Conservation (phyloP, 2,329 filamentous ascomycete genomes). For the Trichophyton verrucosum region DNA sequence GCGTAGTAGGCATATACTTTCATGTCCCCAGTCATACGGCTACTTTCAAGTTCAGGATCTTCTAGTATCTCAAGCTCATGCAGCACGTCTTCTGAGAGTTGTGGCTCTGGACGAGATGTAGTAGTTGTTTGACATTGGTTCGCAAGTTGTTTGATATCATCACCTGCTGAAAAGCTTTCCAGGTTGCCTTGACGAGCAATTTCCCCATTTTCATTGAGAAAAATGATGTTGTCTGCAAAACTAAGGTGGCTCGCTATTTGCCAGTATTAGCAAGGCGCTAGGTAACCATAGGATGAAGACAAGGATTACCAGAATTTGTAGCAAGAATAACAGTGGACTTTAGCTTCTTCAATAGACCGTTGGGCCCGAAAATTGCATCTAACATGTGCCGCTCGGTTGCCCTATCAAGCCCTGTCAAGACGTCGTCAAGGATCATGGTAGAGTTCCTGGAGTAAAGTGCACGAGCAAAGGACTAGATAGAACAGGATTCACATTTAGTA, state of each 20-base stretch:
- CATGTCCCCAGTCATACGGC: constrained; percentile 5
- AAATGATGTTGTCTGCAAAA: constrained; percentile 5
- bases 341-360: constrained; percentile 67
- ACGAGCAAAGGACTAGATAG: neutral
- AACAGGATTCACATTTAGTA: too few relatives aligned
- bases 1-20: constrained; percentile 6
- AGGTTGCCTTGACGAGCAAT: neutral
- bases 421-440: constrained; percentile 1
- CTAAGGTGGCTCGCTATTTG: neutral
- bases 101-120: neutral
- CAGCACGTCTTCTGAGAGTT: neutral
- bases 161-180: neutral
- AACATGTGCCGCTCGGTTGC: constrained; percentile 48
- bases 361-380: constrained; percentile 48
- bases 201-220: neutral
- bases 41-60: neutral
- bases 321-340: constrained; percentile 66
- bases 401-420: neutral
- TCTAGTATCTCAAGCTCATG: constrained; percentile 1
- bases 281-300: constrained; percentile 51
- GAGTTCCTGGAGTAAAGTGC: constrained; percentile 1
- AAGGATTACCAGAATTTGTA: constrained; percentile 63
- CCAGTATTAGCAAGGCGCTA: constrained; percentile 35
- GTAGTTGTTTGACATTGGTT: neutral
- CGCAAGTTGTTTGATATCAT: neutral